phyloP scores from a whole-genome alignment of 305 asterid species.

The Plantago lanceolata region DNA sequence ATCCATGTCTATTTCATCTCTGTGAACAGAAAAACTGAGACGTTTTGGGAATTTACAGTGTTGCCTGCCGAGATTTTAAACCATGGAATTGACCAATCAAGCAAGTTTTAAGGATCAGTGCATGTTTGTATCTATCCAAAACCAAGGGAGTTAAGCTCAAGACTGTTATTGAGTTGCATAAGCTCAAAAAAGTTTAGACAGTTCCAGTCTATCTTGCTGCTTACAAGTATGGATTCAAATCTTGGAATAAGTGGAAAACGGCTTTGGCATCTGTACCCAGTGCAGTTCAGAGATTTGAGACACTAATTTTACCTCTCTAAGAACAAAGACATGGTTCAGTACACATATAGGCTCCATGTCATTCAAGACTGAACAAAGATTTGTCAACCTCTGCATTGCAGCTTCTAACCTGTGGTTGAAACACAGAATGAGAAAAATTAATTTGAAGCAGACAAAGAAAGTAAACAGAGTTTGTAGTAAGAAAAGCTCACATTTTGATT shows the following conservation, averaged over 20 bases:
- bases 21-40: no score
- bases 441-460: conserved; percentile 2
- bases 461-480: conserved; percentile 10
- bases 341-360: conserved; percentile 99
- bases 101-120: neutral
- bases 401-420: conserved; percentile 85
- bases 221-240: conserved; percentile 3
- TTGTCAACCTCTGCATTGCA: conserved; percentile 95
- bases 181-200: neutral
- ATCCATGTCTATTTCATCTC: no score
- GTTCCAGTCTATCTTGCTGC: conserved; percentile 15
- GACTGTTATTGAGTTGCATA: conserved; percentile 15
- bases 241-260: conserved; percentile 1
- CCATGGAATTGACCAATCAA: neutral
- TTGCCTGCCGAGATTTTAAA: neutral
- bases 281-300: conserved; percentile 20
- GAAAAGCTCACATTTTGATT: conserved; percentile 64
- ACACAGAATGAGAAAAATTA: conserved; percentile 19
- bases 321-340: conserved; percentile 91
- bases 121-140: conserved; percentile 3
- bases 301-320: conserved; percentile 68
- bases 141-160: conserved; percentile 7
- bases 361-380: conserved; percentile 92
- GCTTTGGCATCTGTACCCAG: conserved; percentile 8
- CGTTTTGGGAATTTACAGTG: neutral